Conservation (phyloP, 2,329 filamentous ascomycete species). For the Colletotrichum kahawae region DNA sequence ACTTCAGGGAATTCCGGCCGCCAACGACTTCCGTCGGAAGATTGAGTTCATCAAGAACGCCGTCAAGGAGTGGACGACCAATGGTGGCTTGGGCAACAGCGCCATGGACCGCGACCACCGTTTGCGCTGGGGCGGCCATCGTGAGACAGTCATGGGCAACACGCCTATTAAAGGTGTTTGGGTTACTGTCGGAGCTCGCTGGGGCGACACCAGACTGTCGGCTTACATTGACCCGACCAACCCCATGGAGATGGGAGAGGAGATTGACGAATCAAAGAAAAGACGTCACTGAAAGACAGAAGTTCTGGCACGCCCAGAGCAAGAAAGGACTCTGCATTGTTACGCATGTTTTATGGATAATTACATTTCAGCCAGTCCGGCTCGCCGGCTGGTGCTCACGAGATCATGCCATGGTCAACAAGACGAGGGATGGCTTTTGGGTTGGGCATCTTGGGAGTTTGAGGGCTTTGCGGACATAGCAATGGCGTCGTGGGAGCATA, state of each 20-base stretch:
- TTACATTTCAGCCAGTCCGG: conserved; percentile 7
- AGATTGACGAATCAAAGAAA: conserved; percentile 52
- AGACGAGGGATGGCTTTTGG: conserved; percentile 13
- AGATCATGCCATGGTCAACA: conserved; percentile 18
- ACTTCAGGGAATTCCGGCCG: conserved; percentile 68
- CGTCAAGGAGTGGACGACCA: conserved; percentile 72
- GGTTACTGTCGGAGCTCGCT: conserved; percentile 70
- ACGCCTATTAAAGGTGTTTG: conserved; percentile 68
- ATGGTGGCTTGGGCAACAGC: conserved; percentile 73
- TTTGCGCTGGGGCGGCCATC: conserved; percentile 62
- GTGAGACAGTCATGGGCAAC: conserved; percentile 58
- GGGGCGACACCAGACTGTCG: conserved; percentile 61
- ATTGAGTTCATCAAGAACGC: conserved; percentile 74
- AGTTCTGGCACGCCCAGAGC: not conserved
- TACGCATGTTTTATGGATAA: conserved; percentile 15
- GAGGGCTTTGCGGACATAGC: conserved; percentile 21
- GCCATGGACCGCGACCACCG: conserved; percentile 60
- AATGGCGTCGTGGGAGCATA: conserved; percentile 21
- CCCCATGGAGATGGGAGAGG: conserved; percentile 58
- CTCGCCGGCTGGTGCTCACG: conserved; percentile 6
- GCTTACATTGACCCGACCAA: conserved; percentile 60
- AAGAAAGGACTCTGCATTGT: not conserved
- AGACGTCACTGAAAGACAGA: conserved; percentile 19
- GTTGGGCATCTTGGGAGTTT: conserved; percentile 20
- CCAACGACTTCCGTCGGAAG: conserved; percentile 77